Base-by-base conservation (phyloP, 179 eudicot species). In the Heliamphora pulchella region DNA sequence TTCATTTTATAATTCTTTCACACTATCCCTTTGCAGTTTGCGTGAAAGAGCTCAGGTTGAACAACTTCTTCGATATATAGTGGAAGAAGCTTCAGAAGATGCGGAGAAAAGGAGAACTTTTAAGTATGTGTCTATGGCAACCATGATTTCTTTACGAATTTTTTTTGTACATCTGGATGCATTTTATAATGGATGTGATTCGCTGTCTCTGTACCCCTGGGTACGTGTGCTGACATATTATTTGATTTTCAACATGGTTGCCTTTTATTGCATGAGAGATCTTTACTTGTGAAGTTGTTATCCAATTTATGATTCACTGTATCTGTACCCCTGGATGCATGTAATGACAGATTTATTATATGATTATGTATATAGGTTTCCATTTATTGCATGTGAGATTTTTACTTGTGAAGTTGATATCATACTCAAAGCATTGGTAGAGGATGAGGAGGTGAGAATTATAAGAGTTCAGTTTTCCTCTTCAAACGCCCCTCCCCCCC, bases 351-450 rank as follows among this genome's bases (percentile, higher is more conserved):
- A 44, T 80, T 72, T 62, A 71, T 80, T 63, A 39, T 79, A 65
- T 85, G 73, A 78, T 83, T 73, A 44, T 71, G 39, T 76, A 3
- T 79, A 74, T 59, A 96, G 99, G 89, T 90, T 92, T 83, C 99
- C 99, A 78, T 94, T 96, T 83, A 82, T 96, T 86, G 87, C 98
- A 59, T 96, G 98, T 87, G 99, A 96, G 82, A 94, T 96, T 66
- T 90, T 96, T 78, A 96, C 96, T 31, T 96, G 99, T 88, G 99
- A 96, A 86, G 99, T 96, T 83, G 99, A 96, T 89, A 88, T 92
- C 72, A 91, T 96, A 79, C 97, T 96, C 70, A 94, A 89, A 82
- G 90, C 98, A 72, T 86, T 96, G 88, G 93, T 92, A 43, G 97
- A 91, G 86, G 98, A 96, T 78, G 98, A 96, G 81, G 97, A 91